Conservation (phyloP, 768 basidiomycete species). For the Gloeopeniophorella convolvens region DNA sequence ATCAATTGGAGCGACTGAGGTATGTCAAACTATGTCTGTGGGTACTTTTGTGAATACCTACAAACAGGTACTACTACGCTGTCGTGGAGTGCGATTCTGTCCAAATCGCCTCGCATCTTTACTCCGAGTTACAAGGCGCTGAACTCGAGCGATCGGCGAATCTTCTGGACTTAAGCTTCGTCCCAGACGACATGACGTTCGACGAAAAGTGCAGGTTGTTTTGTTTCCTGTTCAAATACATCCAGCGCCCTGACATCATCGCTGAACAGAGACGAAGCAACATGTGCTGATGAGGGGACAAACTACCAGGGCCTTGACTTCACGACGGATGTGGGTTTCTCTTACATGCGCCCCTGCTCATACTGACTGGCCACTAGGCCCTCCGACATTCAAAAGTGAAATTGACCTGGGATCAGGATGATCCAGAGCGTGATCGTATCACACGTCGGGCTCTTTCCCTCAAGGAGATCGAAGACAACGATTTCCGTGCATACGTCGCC, state of each 20-base stretch:
- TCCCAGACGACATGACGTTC: constrained; percentile 85
- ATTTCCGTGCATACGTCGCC: constrained; percentile 58
- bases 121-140: constrained; percentile 84
- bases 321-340: constrained; percentile 73
- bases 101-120: constrained; percentile 72
- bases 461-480: constrained; percentile 86
- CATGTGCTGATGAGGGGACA: constrained; percentile 44
- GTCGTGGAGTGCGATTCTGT: constrained; percentile 82
- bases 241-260: background rate
- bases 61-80: constrained; percentile 85
- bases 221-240: background rate
- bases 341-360: background rate
- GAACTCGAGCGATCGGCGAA: constrained; percentile 97
- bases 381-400: constrained; percentile 97
- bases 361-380: constrained; percentile 45
- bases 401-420: constrained; percentile 97
- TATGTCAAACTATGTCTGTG: constrained; percentile 32
- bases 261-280: constrained; percentile 71
- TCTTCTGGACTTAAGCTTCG: constrained; percentile 90
- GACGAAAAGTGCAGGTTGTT: constrained; percentile 66
- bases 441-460: constrained; percentile 73
- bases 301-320: constrained; percentile 80
- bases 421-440: constrained; percentile 74
- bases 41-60: background rate
- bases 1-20: constrained; percentile 91